Conservation (phyloP, 129 eudicot species). For the Glebionis coronaria region DNA sequence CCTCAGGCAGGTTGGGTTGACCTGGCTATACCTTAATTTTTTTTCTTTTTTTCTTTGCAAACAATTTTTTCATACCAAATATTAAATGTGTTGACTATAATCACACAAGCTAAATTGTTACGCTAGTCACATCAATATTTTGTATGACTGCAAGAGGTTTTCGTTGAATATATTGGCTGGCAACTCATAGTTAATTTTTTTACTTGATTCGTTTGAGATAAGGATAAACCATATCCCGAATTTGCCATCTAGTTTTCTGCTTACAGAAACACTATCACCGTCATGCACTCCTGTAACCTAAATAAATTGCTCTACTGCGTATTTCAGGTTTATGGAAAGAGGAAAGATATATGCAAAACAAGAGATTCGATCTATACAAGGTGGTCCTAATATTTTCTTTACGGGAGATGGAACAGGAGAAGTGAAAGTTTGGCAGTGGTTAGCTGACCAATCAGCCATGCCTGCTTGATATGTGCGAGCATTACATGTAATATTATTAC, state of each 20-base stretch:
- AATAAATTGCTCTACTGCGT: neutral
- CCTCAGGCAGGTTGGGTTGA: too few relatives aligned
- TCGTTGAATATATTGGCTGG: too few relatives aligned
- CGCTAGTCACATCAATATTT: too few relatives aligned
- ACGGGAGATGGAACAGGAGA: conserved; percentile 94
- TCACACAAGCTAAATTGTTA: too few relatives aligned
- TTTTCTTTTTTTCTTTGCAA: too few relatives aligned
- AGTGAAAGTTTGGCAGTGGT: conserved; percentile 88
- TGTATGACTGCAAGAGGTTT: too few relatives aligned
- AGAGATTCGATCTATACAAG: conserved; percentile 68
- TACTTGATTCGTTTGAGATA: neutral
- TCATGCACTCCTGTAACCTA: neutral
- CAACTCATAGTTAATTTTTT: too few relatives aligned
- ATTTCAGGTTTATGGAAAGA: conserved; percentile 71
- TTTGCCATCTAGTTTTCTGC: neutral
- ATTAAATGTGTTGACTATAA: too few relatives aligned
- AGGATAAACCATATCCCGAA: neutral
- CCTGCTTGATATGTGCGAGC: conserved; percentile 27
- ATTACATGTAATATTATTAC: conserved; percentile 20
- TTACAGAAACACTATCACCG: neutral
- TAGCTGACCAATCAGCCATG: conserved; percentile 46
- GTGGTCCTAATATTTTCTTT: conserved; percentile 86
- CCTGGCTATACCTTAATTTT: too few relatives aligned
- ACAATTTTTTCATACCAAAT: too few relatives aligned
- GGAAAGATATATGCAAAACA: conserved; percentile 74